These are phyloP conservation scores for Lolium multiflorum DNA, from an alignment of 176 grass and related monocot species.

Conservation along the genomic window DNA sequence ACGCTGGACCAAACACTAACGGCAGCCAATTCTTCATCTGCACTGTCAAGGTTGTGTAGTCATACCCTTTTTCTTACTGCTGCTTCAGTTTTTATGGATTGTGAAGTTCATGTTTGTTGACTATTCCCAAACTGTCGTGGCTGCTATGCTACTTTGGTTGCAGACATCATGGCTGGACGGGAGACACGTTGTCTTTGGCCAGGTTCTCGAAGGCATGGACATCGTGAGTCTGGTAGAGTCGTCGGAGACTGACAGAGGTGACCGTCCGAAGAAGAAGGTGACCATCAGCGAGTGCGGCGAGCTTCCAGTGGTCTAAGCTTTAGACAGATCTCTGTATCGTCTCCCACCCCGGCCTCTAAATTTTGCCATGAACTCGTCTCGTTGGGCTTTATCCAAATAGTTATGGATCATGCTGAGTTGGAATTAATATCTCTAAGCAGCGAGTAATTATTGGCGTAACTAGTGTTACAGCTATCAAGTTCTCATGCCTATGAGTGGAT, in stretches of 20 bases:
- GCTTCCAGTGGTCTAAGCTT: slow-evolving; percentile 71
- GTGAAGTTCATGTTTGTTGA: neutral
- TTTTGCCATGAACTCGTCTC: neutral
- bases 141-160: slow-evolving; percentile 16
- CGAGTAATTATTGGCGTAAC: no score
- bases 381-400: neutral
- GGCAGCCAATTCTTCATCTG: slow-evolving; percentile 99
- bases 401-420: slow-evolving; percentile 19
- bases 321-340: neutral
- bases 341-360: neutral
- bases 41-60: slow-evolving; percentile 79
- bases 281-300: slow-evolving; percentile 80
- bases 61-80: neutral
- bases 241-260: slow-evolving; percentile 84
- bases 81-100: neutral
- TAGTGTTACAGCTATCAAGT: no score
- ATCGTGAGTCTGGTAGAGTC: slow-evolving; percentile 71
- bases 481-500: no score
- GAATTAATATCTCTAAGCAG: no score
- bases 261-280: slow-evolving; percentile 89
- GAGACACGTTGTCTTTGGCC: slow-evolving; percentile 89
- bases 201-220: slow-evolving; percentile 93
- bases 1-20: slow-evolving; percentile 94
- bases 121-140: neutral
- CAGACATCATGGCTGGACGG: slow-evolving; percentile 92